Percentiles rank a stretch among this genome's conserved stretches.
Evolutionary conservation across 2,329 filamentous ascomycete genomes (phyloP).

Genomic region (Calonectria henricotiae): DNA sequence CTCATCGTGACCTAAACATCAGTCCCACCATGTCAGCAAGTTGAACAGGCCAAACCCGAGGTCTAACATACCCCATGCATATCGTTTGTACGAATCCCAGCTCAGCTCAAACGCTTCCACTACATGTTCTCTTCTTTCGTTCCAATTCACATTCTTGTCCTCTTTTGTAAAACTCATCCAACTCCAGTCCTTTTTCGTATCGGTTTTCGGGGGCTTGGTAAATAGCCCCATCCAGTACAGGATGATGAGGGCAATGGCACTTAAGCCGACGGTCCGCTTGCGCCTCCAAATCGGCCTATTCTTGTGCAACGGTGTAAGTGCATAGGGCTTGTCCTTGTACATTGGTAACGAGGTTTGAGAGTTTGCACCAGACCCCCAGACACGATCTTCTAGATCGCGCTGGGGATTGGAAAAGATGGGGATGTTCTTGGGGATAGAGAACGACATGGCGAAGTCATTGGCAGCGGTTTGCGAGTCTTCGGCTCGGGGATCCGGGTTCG

Average conservation of each 20-base stretch:
- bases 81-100: slow-evolving; percentile 92
- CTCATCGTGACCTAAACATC: slow-evolving; percentile 80
- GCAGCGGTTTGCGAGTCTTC: slow-evolving; percentile 67
- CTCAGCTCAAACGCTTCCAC: slow-evolving; percentile 92
- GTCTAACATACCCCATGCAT: slow-evolving; percentile 87
- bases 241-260: slow-evolving; percentile 71
- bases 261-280: slow-evolving; percentile 72
- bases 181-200: slow-evolving; percentile 66
- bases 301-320: slow-evolving; percentile 74
- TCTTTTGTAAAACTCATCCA: slow-evolving; percentile 71
- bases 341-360: slow-evolving; percentile 78
- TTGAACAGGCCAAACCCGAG: slow-evolving; percentile 6
- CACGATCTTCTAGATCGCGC: slow-evolving; percentile 76
- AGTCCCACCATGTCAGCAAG: slow-evolving; percentile 51
- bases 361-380: slow-evolving; percentile 71
- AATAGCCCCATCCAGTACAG: slow-evolving; percentile 83
- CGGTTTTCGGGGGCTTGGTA: slow-evolving; percentile 57
- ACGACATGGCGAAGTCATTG: slow-evolving; percentile 74
- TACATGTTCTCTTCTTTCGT: slow-evolving; percentile 83
- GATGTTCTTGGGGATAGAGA: slow-evolving; percentile 79
- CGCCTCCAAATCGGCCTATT: slow-evolving; percentile 74
- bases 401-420: slow-evolving; percentile 78
- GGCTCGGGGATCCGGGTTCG: slow-evolving; percentile 63
- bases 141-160: slow-evolving; percentile 77
- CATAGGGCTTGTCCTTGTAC: slow-evolving; percentile 99